Base-by-base conservation (phyloP, 1,284 basidiomycete genomes). In the Athelia sp. region DNA sequence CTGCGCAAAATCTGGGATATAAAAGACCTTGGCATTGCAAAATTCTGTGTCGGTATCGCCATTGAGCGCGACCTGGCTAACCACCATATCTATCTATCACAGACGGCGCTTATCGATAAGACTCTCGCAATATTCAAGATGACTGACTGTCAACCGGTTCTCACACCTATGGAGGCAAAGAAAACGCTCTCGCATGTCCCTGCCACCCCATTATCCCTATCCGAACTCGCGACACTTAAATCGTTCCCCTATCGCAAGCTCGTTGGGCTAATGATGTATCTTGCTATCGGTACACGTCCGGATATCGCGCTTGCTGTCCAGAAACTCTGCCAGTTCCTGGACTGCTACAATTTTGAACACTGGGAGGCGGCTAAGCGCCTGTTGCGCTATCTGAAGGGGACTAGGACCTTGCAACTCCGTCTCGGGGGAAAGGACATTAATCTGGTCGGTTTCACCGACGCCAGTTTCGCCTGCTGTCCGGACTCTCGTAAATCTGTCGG, bases 271-370 rank as follows among this genome's bases (percentile, higher is more conserved):
- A 63, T 78, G 2, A 64, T 72, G 45, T 78, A 75, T 49, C 47
- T 73, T 1, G 61, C 67, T 2, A 53, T 68, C 13, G 64, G 55
- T 0, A 72, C 72, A 0, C 50, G 66, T 2, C 71, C 72, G 0
- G 69, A 77, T 55, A 71, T 78, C 22, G 46, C 68, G 0, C 71
- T 62, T 49, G 62, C 73, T 1, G 65, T 76, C 6, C 56, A 60
- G 24, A 50, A 62, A 11, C 60, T 78, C 0, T 57, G 59, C 1
- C 64, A 65, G 49, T 75, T 63, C 57, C 57, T 64, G 0, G 55
- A 64, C 24, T 63, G 54, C 45, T 66, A 60, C 47, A 44, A 54
- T 0, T 48, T 45, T 4, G 51, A 46, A 0, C 75, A 78, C 54
- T 74, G 68, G 67, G 59, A 61, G 1, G 67, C 69, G 0, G 66